Base-by-base conservation (phyloP, 2,329 filamentous ascomycete genomes). In the Aspergillus pseudoviridinutans region DNA sequence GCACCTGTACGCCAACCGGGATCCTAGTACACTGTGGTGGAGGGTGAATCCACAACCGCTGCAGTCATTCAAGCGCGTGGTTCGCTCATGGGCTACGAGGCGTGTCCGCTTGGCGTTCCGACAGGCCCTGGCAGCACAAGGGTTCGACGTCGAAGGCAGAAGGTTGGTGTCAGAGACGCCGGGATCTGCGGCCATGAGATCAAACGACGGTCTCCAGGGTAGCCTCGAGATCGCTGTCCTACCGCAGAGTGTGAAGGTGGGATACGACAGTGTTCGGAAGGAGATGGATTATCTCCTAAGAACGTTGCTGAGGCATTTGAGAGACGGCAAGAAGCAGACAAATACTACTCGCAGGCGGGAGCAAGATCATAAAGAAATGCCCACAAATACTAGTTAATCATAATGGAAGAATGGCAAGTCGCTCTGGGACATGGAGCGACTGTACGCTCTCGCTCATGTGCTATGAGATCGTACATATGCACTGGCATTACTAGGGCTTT, bases 21-120 rank as follows among this genome's bases (percentile, higher is more conserved):
- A 76, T 44, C 70, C 67, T 9, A 70, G 76, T 63, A 71, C 70
- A 35, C 71, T 85, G 20, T 81, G 81, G 76, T 82, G 79, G 78
- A 68, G 70, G 17, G 74, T 80, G 5, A 75, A 56, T 53, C 68
- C 56, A 60, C 70, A 53, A 58, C 65, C 59, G 54, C 68, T 65
- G 54, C 61, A 61, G 17, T 22, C 62, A 3, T 67, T 69, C 24
- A 80, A 78, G 55, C 71, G 72, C 7, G 76, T 78, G 24, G 74
- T 84, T n/a, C 74, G 83, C 22, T 77, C 75, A 12, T 78, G 75
- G 69, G 71, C 70, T 25, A 68, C 69, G 25, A 74, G 78, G 58
- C 77, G 79, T 64, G 62, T 79, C 28, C 72, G 76, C 47, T 61
- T 70, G 29, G 80, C 80, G 2, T 77, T 85, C 50, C 63, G 65